Conservation (phyloP, 306 rosid species). For the Citrullus mucosospermus region DNA sequence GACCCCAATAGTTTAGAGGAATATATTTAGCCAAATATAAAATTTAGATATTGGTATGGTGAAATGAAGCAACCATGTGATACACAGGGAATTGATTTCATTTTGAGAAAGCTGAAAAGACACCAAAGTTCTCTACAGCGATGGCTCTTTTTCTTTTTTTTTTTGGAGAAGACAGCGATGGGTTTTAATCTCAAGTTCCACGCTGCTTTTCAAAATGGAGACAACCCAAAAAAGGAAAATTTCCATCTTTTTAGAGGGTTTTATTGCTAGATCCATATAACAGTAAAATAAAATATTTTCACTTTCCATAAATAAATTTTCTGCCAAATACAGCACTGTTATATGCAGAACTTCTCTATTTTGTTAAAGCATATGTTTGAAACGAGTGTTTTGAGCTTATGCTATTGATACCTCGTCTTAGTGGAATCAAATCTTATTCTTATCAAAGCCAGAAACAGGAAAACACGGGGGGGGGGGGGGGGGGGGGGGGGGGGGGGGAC, state of each 20-base stretch:
- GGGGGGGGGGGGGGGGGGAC: not conserved
- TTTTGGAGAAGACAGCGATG: not conserved
- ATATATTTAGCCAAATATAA: too few relatives aligned
- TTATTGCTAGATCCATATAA: not conserved
- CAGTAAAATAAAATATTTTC: not conserved
- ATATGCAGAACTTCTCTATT: not conserved
- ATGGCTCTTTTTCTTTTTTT: not conserved
- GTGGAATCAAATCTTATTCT: conserved; percentile 1
- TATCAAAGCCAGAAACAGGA: not conserved
- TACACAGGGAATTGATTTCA: not conserved
- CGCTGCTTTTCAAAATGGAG: not conserved
- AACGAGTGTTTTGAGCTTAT: not conserved
- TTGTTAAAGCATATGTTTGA: not conserved
- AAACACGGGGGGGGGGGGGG: not conserved
- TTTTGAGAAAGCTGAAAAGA: not conserved
- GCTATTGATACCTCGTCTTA: not conserved
- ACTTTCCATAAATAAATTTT: not conserved
- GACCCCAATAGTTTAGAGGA: too few relatives aligned
- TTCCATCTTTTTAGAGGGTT: not conserved
- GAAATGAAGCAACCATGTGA: not conserved
- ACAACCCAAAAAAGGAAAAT: not conserved
- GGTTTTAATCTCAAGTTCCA: not conserved
- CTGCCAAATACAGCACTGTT: not conserved
- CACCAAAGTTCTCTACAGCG: not conserved
- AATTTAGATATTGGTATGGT: not conserved